These are phyloP conservation scores for Coriaria nepalensis DNA, from an alignment of 306 rosid species.

Conservation along the genomic window DNA sequence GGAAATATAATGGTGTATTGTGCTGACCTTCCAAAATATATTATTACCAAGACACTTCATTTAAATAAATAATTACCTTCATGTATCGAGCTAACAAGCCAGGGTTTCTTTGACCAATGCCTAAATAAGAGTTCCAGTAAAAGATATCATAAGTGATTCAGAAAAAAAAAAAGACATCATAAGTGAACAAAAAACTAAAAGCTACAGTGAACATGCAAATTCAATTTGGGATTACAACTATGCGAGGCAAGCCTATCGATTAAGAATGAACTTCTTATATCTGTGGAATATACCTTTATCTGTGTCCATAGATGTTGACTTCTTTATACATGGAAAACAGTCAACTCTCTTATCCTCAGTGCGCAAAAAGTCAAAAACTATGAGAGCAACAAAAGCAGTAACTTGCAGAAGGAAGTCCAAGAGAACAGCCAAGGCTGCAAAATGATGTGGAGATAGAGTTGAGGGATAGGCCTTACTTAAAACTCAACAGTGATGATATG, in stretches of 20 bases:
- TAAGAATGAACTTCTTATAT: slow-evolving; percentile 7
- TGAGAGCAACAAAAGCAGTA: slow-evolving; percentile 88
- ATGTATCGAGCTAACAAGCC: slow-evolving; percentile 78
- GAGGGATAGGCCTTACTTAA: slow-evolving; percentile 11
- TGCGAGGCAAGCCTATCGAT: too few species aligned
- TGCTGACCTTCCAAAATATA: neutral
- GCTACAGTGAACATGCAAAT: slow-evolving; percentile 2
- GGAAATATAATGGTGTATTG: neutral
- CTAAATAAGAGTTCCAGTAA: slow-evolving; percentile 25
- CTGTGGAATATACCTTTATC: slow-evolving; percentile 44
- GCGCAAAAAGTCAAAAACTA: slow-evolving; percentile 67
- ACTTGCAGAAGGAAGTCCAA: slow-evolving; percentile 95
- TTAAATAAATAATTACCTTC: slow-evolving; percentile 48
- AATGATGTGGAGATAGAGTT: slow-evolving; percentile 24
- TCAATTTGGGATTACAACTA: too few species aligned
- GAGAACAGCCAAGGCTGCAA: slow-evolving; percentile 88
- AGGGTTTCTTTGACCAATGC: slow-evolving; percentile 42
- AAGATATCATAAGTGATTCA: slow-evolving; percentile 3
- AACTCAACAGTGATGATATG: too few species aligned
- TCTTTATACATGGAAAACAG: slow-evolving; percentile 82
- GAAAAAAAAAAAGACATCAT: neutral
- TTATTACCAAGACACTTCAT: neutral
- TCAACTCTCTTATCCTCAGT: slow-evolving; percentile 87
- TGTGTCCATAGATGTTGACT: slow-evolving; percentile 35
- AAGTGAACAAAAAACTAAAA: neutral